Conservation (phyloP, 2,329 filamentous ascomycete genomes). For the Aspergillus fischeri region DNA sequence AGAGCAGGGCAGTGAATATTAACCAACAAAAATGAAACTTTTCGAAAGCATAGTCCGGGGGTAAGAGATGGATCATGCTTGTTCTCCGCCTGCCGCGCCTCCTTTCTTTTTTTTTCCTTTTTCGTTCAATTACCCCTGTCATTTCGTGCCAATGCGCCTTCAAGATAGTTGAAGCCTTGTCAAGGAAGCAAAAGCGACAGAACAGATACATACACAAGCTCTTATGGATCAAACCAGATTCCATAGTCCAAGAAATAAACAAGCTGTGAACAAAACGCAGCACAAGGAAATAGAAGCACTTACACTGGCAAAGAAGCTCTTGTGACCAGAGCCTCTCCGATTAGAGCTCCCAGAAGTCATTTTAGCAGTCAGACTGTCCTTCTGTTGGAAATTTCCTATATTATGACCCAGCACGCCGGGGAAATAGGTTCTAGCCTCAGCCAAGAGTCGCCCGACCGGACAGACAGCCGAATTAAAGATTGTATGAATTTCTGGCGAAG, state of each 20-base stretch:
- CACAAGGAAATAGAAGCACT: slow-evolving; percentile 14
- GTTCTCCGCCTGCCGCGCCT: background rate
- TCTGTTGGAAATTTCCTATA: background rate
- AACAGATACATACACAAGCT: background rate
- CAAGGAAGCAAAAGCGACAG: background rate
- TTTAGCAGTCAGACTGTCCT: slow-evolving; percentile 4
- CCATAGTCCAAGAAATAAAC: background rate
- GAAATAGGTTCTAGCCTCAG: slow-evolving; percentile 11
- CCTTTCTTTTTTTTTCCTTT: background rate
- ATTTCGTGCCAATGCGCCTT: background rate
- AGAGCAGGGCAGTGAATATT: background rate
- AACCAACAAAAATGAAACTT: background rate
- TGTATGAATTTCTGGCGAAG: background rate
- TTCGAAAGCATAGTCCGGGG: background rate
- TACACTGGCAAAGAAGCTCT: slow-evolving; percentile 35
- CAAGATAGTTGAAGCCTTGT: background rate
- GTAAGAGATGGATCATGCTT: background rate
- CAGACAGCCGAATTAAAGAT: slow-evolving; percentile 2
- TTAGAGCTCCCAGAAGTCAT: slow-evolving; percentile 28
- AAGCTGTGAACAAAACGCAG: slow-evolving; percentile 1
- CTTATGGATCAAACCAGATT: background rate
- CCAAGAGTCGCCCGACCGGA: slow-evolving; percentile 15
- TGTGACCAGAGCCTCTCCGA: slow-evolving; percentile 29
- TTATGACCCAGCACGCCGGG: background rate
- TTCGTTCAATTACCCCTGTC: background rate